Evolutionary conservation across 345 rosid species (phyloP), one percentile per base, ranked within the genome.

Genomic region (Moringa oleifera): DNA sequence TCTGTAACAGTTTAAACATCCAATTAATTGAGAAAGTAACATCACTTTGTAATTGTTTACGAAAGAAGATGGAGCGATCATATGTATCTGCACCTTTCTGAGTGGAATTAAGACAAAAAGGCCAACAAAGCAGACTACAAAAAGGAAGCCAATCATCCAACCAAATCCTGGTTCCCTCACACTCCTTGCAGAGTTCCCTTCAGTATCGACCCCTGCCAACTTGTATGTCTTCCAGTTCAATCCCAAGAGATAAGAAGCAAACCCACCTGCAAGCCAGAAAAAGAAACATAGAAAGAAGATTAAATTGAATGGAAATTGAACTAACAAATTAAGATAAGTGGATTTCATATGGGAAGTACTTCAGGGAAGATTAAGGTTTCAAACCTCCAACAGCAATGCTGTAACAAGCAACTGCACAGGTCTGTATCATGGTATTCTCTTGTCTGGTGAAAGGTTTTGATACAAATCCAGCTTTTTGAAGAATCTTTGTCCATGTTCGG

Each of bases 341-440:
- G n/a, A n/a, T 28, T 28, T 3, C 33, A 2, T 13, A 41, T 36
- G 1, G 10, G 18, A 21, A 21, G 21, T 37, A 17, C 2, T 25
- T 28, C 3, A 28, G 33, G 12, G 47, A 41, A 41, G 17, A 5
- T 11, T 11, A 41, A 41, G 47, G 47, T 7, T 11, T 2, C 74
- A 64, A 25, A 91, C 98, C 98, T 89, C 98, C 98, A 18, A 87
- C 79, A 1, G 98, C 71, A 55, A 89, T 83, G 83, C 96, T 91
- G 41, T 83, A 92, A 71, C 98, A 92, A 50, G 98, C 98, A 66
- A 85, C 97, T 2, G 91, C 93, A 71, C 96, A 89, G 16, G 98
- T 92, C 69, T 92, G 98, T 53, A 89, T 92, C 93, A 92, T 89
- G 4, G 93, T 87, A 60, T 92, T 92, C 77, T 92, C 98, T 76